Evolutionary conservation across 352 stramenopile species (phyloP).

Genomic region (Phytophthora foliorum): DNA sequence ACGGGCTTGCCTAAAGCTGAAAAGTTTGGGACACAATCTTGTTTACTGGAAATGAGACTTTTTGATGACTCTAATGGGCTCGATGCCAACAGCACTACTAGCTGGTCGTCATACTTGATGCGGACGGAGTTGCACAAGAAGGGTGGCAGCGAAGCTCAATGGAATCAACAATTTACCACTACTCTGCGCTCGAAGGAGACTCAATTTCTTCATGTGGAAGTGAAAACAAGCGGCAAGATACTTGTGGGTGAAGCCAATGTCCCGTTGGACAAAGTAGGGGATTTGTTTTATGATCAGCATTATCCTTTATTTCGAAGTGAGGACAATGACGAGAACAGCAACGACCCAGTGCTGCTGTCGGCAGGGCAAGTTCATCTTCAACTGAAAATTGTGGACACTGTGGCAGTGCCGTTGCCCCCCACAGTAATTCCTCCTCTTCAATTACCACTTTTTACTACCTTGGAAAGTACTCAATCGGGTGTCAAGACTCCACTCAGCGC

Average conservation of each 20-base stretch:
- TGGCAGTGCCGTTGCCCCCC: conserved; percentile 7
- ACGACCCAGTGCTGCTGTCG: conserved; percentile 27
- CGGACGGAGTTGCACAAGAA: conserved; percentile 83
- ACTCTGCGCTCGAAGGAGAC: conserved; percentile 59
- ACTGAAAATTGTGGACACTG: conserved; percentile 66
- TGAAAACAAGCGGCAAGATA: conserved; percentile 75
- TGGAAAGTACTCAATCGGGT: conserved; percentile 1
- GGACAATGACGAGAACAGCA: conserved; percentile 18
- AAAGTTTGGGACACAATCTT: conserved; percentile 86
- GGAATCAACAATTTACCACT: conserved; percentile 84
- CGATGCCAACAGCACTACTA: conserved; percentile 14
- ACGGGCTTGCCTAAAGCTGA: conserved; percentile 71
- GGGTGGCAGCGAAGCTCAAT: conserved; percentile 82
- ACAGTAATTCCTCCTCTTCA: conserved; percentile 37
- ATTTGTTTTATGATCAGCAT: conserved; percentile 72
- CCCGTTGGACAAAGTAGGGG: conserved; percentile 48
- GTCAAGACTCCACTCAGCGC: conserved; percentile 14
- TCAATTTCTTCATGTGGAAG: conserved; percentile 60
- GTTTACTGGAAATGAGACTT: conserved; percentile 67
- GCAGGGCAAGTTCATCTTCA: conserved; percentile 75
- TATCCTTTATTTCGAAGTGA: conserved; percentile 56
- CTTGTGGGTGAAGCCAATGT: conserved; percentile 72
- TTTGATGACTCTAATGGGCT: conserved; percentile 24
- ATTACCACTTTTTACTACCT: conserved; percentile 32
- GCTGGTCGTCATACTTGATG: conserved; percentile 41